Evolutionary conservation across 2,329 filamentous ascomycete species (phyloP), one percentile per base, ranked within the genome.

Genomic region (Aspergillus persii): DNA sequence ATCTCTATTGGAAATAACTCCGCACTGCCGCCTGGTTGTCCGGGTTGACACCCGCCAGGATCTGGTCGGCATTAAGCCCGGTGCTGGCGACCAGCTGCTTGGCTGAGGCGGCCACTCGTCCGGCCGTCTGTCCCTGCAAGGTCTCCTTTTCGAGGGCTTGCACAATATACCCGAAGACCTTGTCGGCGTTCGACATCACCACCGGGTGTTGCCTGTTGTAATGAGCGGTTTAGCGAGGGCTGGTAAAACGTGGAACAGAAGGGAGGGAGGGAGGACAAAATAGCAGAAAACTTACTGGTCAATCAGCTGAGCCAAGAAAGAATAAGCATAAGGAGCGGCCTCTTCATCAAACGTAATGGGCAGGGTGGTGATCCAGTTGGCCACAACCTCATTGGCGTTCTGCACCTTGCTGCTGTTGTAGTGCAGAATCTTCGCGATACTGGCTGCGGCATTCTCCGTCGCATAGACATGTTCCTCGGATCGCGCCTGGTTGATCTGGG

Each of bases 301-400:
- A 73, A 98, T 97, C 63, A 99, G 79, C 74, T 96, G 89, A 11
- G 91, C 88, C 59, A 99, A 81, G 79, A 96, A 99, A 49, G 89
- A 88, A 74, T 99, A 99, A 1, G 93, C 93, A 75, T 96, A 98
- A 12, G 95, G 95, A 23, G 95, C 95, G 3, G 95, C 95, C 79
- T 99, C 95, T 75, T 99, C 95, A 66, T 99, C 95, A 71, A 96
- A 97, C 15, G 89, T 88, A 54, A 99, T 89, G 0, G 95, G 95
- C 39, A 99, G 81, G 0, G 94, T 97, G 65, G 92, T 88, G 52
- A 99, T 80, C 95, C 95, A 99, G 72, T 90, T 89, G n/a, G 82
- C 79, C 47, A 92, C 87, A 29, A 97, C 83, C 41, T 89, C 84
- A 70, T 95, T 88, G 53, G 86, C 82, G 69, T 96, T 91, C 56